Evolutionary conservation across 108 stramenopile species (phyloP), one percentile per base, ranked within the genome.

Genomic region (Cyclotella baltica): DNA sequence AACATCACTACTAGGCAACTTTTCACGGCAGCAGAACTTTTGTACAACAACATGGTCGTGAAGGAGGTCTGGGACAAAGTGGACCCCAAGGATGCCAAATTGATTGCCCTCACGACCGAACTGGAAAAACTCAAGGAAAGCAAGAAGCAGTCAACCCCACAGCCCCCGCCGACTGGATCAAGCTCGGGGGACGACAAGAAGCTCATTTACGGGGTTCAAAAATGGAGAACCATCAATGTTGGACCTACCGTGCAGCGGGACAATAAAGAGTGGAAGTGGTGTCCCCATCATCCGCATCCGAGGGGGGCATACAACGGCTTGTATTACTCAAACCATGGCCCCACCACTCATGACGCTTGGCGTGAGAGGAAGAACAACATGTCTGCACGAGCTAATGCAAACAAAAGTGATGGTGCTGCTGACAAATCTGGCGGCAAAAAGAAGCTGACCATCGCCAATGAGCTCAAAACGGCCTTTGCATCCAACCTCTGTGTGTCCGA

Each of bases 401-500:
- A 40, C 28, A 67, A 30, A 30, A 31, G 23, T 16, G 25, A 46
- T 67, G 40, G 19, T 28, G 47, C 22, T 6, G 10, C 43, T 8
- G 29, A 64, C 29, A 37, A 40, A 22, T 23, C 20, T 11, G n/a
- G n/a, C 33, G 25, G 15, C 5, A 29, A 33, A 3, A 35, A 64
- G 19, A 18, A 36, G 11, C 38, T 64, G 16, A 64, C 35, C 33
- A 64, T 46, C 16, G 58, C 58, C 8, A 59, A 59, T 31, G 58
- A 59, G 30, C 29, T 59, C 28, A 59, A 59, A 31, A 59, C 30
- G 8, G 58, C 58, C 4, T 31, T 59, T 31, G 58, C 58, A 4
- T 30, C 58, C 28, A 59, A 59, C 20, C 58, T 59, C 18, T 59
- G 29, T 31, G 58, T 59, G 27, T 59, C 58, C 30, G 58, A 67